Percentiles rank a stretch among this genome's conserved stretches.
Evolutionary conservation across 495 filamentous ascomycete genomes (phyloP).

Genomic region (Trichocladium uniseriatum): DNA sequence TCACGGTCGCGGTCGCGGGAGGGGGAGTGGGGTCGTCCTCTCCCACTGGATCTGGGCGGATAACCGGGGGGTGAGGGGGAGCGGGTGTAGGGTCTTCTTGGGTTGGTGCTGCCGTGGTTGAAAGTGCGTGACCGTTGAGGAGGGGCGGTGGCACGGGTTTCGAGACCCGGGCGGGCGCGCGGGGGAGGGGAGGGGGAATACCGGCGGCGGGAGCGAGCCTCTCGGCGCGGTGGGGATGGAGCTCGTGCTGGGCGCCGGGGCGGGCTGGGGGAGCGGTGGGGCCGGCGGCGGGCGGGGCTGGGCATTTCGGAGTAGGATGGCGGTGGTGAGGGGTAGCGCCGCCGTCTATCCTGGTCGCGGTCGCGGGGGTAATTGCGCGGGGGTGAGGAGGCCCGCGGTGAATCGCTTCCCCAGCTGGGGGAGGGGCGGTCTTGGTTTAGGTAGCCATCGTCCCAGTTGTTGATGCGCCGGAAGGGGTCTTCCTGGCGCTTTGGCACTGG

Average conservation of each 20-base stretch:
- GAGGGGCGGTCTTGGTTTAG: not conserved
- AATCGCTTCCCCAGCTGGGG: not conserved
- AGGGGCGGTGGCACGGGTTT: not conserved
- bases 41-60: not conserved
- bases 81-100: too few relatives aligned
- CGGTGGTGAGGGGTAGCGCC: too few relatives aligned
- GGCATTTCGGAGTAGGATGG: too few relatives aligned
- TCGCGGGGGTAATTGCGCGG: too few relatives aligned
- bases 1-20: conserved; percentile 2
- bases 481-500: not conserved
- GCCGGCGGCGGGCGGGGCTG: too few relatives aligned
- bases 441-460: conserved; percentile 24
- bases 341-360: too few relatives aligned
- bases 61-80: not conserved
- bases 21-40: not conserved
- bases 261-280: too few relatives aligned
- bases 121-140: not conserved
- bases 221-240: not conserved
- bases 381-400: too few relatives aligned
- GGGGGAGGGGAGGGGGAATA: too few relatives aligned
- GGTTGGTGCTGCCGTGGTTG: not conserved
- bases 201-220: not conserved
- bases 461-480: conserved; percentile 17
- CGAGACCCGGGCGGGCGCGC: not conserved
- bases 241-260: not conserved